Percentiles rank a stretch among this genome's conserved stretches.
phyloP scores from a whole-genome alignment of 2,329 filamentous ascomycete species.

The Rhinocladiella mackenziei region DNA sequence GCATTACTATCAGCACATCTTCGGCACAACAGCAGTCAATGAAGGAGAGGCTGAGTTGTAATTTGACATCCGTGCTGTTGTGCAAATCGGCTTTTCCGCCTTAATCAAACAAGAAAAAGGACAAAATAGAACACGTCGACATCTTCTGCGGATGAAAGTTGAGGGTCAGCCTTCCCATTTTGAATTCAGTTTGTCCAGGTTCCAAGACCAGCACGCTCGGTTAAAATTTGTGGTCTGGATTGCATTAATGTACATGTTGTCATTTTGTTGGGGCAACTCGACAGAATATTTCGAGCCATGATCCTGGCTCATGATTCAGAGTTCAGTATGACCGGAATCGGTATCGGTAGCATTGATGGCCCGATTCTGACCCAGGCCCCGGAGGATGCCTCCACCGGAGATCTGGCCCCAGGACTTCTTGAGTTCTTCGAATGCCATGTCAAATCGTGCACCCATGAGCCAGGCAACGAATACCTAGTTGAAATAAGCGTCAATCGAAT shows the following conservation, averaged over 20 bases:
- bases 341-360: not conserved
- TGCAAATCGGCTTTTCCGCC: too few species aligned
- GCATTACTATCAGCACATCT: slow-evolving; percentile 83
- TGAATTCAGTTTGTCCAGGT: too few species aligned
- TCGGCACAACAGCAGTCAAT: slow-evolving; percentile 95
- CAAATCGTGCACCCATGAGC: slow-evolving; percentile 77
- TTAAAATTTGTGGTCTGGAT: not conserved
- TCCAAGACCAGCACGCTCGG: too few species aligned
- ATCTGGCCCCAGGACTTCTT: slow-evolving; percentile 37
- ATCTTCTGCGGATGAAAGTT: too few species aligned
- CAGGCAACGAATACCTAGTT: slow-evolving; percentile 70
- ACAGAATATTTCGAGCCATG: too few species aligned
- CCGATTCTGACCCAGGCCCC: slow-evolving; percentile 1
- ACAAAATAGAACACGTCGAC: too few species aligned
- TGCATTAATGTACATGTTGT: not conserved
- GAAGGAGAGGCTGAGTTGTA: slow-evolving; percentile 73
- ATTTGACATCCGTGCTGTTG: slow-evolving; percentile 99
- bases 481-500: slow-evolving; percentile 8
- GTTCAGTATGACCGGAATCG: slow-evolving; percentile 13
- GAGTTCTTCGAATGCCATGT: slow-evolving; percentile 60
- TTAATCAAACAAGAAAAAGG: too few species aligned
- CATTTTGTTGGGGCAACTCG: too few species aligned
- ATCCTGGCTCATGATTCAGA: slow-evolving; percentile 8
- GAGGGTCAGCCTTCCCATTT: too few species aligned
- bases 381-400: slow-evolving; percentile 6